Evolutionary conservation across 1,284 basidiomycete species (phyloP).

Genomic region (Puccinia horiana): DNA sequence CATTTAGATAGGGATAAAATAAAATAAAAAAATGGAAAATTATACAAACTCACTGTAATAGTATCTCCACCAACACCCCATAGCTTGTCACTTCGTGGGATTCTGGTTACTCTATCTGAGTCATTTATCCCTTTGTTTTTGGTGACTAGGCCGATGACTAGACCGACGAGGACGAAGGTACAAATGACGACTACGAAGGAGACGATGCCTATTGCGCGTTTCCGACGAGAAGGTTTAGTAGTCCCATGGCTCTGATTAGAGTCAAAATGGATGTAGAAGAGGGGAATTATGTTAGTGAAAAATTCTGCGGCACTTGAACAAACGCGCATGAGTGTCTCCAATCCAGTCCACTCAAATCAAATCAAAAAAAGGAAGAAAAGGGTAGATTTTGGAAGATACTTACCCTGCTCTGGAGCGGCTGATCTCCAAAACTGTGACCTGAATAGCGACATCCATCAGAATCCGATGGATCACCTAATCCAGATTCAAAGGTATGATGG

Average conservation of each 20-base stretch:
- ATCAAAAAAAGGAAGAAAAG: background rate
- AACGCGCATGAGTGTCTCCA: background rate
- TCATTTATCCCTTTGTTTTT: background rate
- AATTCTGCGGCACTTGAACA: background rate
- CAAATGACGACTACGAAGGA: background rate
- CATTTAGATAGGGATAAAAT: background rate
- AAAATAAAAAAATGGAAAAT: background rate
- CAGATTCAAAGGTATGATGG: background rate
- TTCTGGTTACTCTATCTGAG: background rate
- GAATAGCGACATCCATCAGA: constrained; percentile 4
- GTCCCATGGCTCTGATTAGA: background rate
- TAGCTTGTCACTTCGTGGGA: constrained; percentile 20
- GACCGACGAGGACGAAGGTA: background rate
- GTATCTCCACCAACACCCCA: constrained; percentile 44
- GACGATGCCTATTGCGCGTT: constrained; percentile 2
- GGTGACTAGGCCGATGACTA: constrained; percentile 3
- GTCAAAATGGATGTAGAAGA: background rate
- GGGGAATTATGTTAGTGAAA: background rate
- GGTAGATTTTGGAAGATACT: background rate
- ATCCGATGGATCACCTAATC: background rate
- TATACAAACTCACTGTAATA: constrained; percentile 24
- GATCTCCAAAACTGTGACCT: constrained; percentile 11
- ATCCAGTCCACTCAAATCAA: background rate
- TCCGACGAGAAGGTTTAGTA: constrained; percentile 1
- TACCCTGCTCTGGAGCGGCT: constrained; percentile 10